phyloP scores from a whole-genome alignment of 805 yeast genomes.

The Cyberlindnera maritima region DNA sequence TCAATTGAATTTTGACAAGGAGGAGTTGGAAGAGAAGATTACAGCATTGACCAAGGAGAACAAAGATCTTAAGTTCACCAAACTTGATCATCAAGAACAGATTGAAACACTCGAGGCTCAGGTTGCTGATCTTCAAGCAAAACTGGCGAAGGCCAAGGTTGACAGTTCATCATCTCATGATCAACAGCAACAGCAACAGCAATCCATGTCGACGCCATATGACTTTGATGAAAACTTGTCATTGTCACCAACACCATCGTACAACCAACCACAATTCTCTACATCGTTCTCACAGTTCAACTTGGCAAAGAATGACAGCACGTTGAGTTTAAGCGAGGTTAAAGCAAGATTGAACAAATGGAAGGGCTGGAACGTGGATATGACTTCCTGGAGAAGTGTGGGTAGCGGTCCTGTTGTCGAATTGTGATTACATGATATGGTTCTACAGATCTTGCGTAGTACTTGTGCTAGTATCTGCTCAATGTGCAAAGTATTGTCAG shows the following conservation, averaged over 20 bases:
- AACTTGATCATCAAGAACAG: constrained; percentile 35
- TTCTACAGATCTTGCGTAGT: too few species aligned
- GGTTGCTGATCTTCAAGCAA: constrained; percentile 26
- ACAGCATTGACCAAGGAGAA: constrained; percentile 36
- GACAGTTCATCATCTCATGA: constrained; percentile 16
- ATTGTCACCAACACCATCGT: constrained; percentile 24
- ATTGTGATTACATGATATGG: constrained; percentile 33
- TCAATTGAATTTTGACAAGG: constrained; percentile 12
- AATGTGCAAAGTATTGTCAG: background rate
- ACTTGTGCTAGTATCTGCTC: too few species aligned
- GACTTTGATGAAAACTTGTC: constrained; percentile 21
- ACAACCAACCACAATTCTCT: constrained; percentile 13
- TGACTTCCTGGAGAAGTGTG: constrained; percentile 75
- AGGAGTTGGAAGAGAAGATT: constrained; percentile 30
- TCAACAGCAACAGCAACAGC: constrained; percentile 11
- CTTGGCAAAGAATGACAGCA: constrained; percentile 22
- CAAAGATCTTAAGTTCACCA: constrained; percentile 34
- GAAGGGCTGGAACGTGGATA: constrained; percentile 85
- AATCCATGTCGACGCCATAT: constrained; percentile 16
- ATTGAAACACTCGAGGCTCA: constrained; percentile 30
- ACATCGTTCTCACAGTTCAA: constrained; percentile 18
- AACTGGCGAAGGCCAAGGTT: constrained; percentile 23
- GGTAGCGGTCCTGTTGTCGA: constrained; percentile 65
- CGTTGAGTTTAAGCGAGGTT: constrained; percentile 45
- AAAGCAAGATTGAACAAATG: constrained; percentile 63